Evolutionary conservation across 192 early-diverging fungal genomes (phyloP).

Genomic region (Lunasporangiospora selenospora): DNA sequence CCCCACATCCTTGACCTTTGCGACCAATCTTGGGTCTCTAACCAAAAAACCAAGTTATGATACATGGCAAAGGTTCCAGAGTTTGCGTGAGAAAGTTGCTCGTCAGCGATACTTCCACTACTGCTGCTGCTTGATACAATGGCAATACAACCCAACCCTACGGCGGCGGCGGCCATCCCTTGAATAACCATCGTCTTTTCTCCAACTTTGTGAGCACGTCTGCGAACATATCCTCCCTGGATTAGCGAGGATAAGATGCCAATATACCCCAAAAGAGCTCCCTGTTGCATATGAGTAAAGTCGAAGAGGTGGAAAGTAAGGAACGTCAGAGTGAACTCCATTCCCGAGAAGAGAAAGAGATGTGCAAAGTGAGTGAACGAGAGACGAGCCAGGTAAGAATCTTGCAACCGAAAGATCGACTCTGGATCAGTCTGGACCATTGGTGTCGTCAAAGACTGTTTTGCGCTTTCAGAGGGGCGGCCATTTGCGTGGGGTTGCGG

Average conservation of each 20-base stretch:
- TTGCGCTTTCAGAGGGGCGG: neutral
- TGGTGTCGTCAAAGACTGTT: neutral
- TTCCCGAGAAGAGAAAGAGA: slow-evolving; percentile 93
- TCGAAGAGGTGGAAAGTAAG: slow-evolving; percentile 91
- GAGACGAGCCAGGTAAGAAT: slow-evolving; percentile 55
- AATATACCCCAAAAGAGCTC: slow-evolving; percentile 84
- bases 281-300: slow-evolving; percentile 90
- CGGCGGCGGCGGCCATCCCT: slow-evolving; percentile 73
- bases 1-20: slow-evolving; percentile 39
- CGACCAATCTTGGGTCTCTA: slow-evolving; percentile 43
- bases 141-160: slow-evolving; percentile 71
- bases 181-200: slow-evolving; percentile 80
- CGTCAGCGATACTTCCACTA: slow-evolving; percentile 48
- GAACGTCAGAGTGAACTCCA: slow-evolving; percentile 99
- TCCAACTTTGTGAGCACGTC: slow-evolving; percentile 66
- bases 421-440: slow-evolving; percentile 3
- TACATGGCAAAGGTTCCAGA: no score
- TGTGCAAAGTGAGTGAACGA: slow-evolving; percentile 84
- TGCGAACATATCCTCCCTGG: slow-evolving; percentile 93
- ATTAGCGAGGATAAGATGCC: slow-evolving; percentile 87
- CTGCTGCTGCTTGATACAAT: slow-evolving; percentile 39
- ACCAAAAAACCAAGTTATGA: slow-evolving; percentile 8
- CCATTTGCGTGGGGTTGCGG: neutral
- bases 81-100: no score
- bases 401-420: slow-evolving; percentile 31